phyloP scores from a whole-genome alignment of 257 asterid species.

The Verbascum thapsus region DNA sequence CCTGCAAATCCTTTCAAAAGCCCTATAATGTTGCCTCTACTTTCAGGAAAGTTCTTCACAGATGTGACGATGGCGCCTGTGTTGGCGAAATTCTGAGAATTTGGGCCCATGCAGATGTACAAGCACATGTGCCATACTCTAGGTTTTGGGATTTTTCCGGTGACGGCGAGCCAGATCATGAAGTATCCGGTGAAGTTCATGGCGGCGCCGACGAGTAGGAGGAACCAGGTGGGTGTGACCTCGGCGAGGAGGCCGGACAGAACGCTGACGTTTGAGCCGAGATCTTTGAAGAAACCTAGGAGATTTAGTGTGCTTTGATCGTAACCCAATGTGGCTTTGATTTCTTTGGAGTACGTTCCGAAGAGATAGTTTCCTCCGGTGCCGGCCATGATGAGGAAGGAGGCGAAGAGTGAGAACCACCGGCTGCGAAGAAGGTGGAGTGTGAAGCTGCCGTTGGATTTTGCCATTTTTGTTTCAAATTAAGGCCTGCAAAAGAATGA shows the following conservation, averaged over 20 bases:
- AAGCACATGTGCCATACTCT: slow-evolving; percentile 80
- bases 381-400: slow-evolving; percentile 82
- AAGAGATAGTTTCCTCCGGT: slow-evolving; percentile 88
- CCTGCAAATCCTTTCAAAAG: slow-evolving; percentile 80
- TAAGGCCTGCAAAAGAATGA: slow-evolving; percentile 4
- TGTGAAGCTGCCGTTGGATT: slow-evolving; percentile 29
- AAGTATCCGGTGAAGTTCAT: slow-evolving; percentile 81
- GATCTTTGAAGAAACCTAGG: slow-evolving; percentile 75
- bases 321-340: slow-evolving; percentile 64
- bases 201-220: slow-evolving; percentile 62
- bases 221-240: slow-evolving; percentile 81
- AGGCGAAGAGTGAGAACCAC: slow-evolving; percentile 88
- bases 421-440: slow-evolving; percentile 59
- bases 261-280: slow-evolving; percentile 86
- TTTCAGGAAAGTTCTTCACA: slow-evolving; percentile 72
- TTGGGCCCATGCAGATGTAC: slow-evolving; percentile 79
- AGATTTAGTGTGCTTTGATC: slow-evolving; percentile 84
- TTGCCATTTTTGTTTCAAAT: slow-evolving; percentile 6
- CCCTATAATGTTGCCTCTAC: slow-evolving; percentile 65
- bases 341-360: slow-evolving; percentile 79
- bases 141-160: slow-evolving; percentile 50
- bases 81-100: slow-evolving; percentile 84
- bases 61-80: slow-evolving; percentile 87
- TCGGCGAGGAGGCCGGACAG: slow-evolving; percentile 81
- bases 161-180: slow-evolving; percentile 72